Conservation (phyloP, 2,329 filamentous ascomycete species). For the Elsinoe ampelina region DNA sequence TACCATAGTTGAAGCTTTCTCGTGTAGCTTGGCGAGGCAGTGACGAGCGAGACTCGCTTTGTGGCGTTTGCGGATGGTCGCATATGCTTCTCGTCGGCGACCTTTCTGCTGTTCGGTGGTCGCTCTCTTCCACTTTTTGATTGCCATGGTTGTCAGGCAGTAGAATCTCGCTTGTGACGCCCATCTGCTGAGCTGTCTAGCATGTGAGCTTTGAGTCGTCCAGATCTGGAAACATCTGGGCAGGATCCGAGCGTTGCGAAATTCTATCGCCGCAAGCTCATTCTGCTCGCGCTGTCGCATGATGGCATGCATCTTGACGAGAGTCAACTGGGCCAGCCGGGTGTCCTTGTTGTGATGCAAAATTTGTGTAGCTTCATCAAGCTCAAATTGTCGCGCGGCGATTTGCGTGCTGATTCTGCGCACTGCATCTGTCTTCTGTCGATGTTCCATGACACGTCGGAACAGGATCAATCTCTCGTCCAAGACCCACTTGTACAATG, state of each 20-base stretch:
- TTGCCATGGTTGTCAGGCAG: constrained; percentile 39
- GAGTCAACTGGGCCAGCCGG: constrained; percentile 21
- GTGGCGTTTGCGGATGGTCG: constrained; percentile 41
- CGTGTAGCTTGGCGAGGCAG: constrained; percentile 33
- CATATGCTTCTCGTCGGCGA: constrained; percentile 48
- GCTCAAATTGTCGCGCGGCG: constrained; percentile 15
- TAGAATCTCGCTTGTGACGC: constrained; percentile 49
- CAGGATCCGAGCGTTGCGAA: constrained; percentile 33
- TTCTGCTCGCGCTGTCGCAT: constrained; percentile 26
- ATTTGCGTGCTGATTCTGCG: constrained; percentile 14
- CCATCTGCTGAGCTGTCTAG: constrained; percentile 42
- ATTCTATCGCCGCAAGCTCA: constrained; percentile 32
- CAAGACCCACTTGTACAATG: constrained; percentile 54
- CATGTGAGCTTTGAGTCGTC: constrained; percentile 32
- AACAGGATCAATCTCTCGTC: constrained; percentile 36
- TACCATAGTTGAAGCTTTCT: constrained; percentile 25
- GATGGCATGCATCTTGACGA: constrained; percentile 23
- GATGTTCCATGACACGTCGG: constrained; percentile 27
- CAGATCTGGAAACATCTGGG: constrained; percentile 30
- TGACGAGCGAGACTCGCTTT: constrained; percentile 46
- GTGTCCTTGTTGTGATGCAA: constrained; percentile 23
- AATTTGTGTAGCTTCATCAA: constrained; percentile 14
- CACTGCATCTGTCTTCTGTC: constrained; percentile 19
- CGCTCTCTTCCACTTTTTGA: constrained; percentile 45
- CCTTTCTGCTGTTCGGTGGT: constrained; percentile 42